Conservation (phyloP, 2,329 filamentous ascomycete species). For the Ophiocordyceps polyrhachis-furcata region DNA sequence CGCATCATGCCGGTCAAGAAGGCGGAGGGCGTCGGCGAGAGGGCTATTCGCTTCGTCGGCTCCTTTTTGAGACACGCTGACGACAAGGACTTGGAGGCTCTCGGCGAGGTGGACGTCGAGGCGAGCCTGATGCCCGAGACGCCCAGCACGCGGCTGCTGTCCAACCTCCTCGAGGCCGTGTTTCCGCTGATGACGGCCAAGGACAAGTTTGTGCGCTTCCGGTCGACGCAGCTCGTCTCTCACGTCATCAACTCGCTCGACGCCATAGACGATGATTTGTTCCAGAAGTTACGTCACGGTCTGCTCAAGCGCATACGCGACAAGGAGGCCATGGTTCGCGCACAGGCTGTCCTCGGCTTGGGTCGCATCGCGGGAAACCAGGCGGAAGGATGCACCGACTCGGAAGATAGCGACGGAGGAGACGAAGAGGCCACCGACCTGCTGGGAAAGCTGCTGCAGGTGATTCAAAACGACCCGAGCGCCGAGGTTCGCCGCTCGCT, state of each 20-base stretch:
- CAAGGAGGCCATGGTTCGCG: conserved; percentile 81
- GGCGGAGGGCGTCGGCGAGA: conserved; percentile 73
- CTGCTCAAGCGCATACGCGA: conserved; percentile 76
- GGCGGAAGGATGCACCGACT: conserved; percentile 48
- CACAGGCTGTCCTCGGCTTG: conserved; percentile 84
- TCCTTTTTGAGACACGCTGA: conserved; percentile 60
- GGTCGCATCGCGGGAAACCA: conserved; percentile 66
- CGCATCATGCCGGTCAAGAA: conserved; percentile 79
- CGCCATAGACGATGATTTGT: conserved; percentile 80
- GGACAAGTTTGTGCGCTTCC: conserved; percentile 82
- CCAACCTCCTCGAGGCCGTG: conserved; percentile 52
- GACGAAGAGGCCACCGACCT: conserved; percentile 46
- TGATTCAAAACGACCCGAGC: conserved; percentile 84
- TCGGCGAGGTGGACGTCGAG: conserved; percentile 46
- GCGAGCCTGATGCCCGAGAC: conserved; percentile 61
- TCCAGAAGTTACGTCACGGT: conserved; percentile 60
- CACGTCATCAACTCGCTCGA: conserved; percentile 87
- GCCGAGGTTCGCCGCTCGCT: conserved; percentile 82
- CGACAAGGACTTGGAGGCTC: conserved; percentile 51
- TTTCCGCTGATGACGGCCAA: conserved; percentile 66
- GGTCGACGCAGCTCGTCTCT: conserved; percentile 74
- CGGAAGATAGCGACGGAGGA: conserved; percentile 48
- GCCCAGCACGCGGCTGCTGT: conserved; percentile 62
- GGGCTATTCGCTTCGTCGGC: conserved; percentile 70
- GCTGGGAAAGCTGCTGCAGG: conserved; percentile 66